Evolutionary conservation across 1,139 yeast genomes (phyloP).

Genomic region (Meyerozyma smithsonii): DNA sequence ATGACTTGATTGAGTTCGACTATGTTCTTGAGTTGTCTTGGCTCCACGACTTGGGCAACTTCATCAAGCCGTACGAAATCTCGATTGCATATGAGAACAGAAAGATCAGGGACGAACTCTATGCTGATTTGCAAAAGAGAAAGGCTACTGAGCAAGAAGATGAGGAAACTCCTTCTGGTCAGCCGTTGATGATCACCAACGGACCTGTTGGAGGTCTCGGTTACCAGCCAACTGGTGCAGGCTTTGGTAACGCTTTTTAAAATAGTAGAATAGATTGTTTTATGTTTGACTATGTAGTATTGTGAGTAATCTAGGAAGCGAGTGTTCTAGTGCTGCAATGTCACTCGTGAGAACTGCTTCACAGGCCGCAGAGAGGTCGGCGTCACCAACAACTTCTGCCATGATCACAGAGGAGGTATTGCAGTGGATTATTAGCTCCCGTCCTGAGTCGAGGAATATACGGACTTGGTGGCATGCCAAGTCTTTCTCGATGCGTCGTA

Average conservation of each 20-base stretch:
- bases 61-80: conserved; percentile 88
- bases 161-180: conserved; percentile 38
- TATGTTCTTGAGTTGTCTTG: conserved; percentile 86
- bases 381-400: not conserved
- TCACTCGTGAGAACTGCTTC: not conserved
- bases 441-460: not conserved
- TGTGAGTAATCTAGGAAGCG: not conserved
- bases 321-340: not conserved
- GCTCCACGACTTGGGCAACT: conserved; percentile 75
- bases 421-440: not conserved
- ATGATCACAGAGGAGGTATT: not conserved
- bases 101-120: conserved; percentile 58
- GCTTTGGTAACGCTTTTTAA: conserved; percentile 56
- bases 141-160: conserved; percentile 58
- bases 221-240: conserved; percentile 63
- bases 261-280: conserved; percentile 1
- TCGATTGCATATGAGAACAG: conserved; percentile 77
- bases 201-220: conserved; percentile 46
- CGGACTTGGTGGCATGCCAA: conserved; percentile 1
- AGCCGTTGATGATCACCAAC: conserved; percentile 66
- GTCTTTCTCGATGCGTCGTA: not conserved
- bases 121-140: conserved; percentile 67
- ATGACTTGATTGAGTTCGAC: conserved; percentile 74
- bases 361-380: not conserved
- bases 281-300: not conserved